phyloP scores from a whole-genome alignment of 192 early-diverging fungal species.

The Linnemannia hyalina region DNA sequence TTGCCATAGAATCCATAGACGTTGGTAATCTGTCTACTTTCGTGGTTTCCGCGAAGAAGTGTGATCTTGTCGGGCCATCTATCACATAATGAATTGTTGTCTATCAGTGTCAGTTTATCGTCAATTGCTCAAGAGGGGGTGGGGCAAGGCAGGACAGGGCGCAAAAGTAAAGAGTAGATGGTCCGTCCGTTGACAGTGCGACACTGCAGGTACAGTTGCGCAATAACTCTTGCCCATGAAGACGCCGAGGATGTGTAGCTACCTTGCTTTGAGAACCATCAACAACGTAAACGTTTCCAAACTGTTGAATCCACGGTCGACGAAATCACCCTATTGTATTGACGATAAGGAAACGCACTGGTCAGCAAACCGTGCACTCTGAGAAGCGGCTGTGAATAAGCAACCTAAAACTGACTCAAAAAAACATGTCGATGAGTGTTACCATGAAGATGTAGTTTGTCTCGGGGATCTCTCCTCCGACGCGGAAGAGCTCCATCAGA shows the following conservation, averaged over 20 bases:
- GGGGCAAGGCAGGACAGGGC: background rate
- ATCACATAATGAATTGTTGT: background rate
- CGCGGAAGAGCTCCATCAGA: constrained; percentile 93
- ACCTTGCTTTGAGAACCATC: constrained; percentile 94
- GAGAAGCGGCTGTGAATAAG: background rate
- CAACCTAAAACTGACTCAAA: background rate
- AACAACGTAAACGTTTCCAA: constrained; percentile 96
- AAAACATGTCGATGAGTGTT: background rate
- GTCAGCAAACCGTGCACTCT: constrained; percentile 2
- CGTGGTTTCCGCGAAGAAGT: constrained; percentile 95
- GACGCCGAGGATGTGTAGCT: background rate
- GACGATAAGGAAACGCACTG: background rate
- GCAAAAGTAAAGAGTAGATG: background rate
- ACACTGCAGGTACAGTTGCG: background rate
- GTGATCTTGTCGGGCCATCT: constrained; percentile 98
- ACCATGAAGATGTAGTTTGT: constrained; percentile 99
- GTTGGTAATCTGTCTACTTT: constrained; percentile 96
- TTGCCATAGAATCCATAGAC: constrained; percentile 94
- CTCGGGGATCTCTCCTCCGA: constrained; percentile 93
- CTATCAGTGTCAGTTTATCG: background rate
- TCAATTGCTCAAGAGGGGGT: background rate
- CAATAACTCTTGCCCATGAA: background rate
- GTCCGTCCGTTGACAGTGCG: background rate
- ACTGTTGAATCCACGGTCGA: constrained; percentile 98
- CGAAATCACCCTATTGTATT: constrained; percentile 90